Base-by-base conservation (phyloP, 257 asterid genomes). In the Solanum peruvianum region DNA sequence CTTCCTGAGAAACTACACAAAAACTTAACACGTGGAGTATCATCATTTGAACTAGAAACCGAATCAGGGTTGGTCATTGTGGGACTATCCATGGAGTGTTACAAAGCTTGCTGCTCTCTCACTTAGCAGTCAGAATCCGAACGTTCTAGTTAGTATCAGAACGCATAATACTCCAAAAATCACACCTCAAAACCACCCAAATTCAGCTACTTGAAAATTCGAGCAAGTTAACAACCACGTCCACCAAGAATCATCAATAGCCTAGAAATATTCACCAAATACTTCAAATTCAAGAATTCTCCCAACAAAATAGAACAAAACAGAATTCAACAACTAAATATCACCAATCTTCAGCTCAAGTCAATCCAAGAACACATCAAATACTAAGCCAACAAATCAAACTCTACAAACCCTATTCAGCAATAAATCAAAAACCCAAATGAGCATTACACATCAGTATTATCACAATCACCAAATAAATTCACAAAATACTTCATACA, bases 1-100 rank as follows among this genome's bases (percentile, higher is more conserved):
- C 98, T 93, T 11, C 99, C 99, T 0, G 91, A 90, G 87, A 96
- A 97, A 91, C 99, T 97, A 90, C 99, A 96, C 83, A 97, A 92
- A 93, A 97, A 96, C 91, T 95, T 97, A 60, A 97, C 93, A 6
- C 99, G 97, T 27, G 89, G 95, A 66, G 71, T 89, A 56, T 97
- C 99, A 7, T 95, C 98, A 7, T 87, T 91, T 11, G 92, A 90
- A 88, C 93, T 92, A 83, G 33, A 83, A 62, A 62, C 91, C 2
- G 98, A 92, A 70, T 91, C 92, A 9, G 93, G 86, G 29, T 49
- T 81, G 67, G 88, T 89, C 87, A 67, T 80, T 69, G 87, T 90
- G 27, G 94, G 94, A 92, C 94, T 93, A 91, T 95, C 99, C 99
- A 97, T 94, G 83, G 90, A 86, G 86, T 70, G 87, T 85, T 81